Conservation (phyloP, 345 rosid species). For the Camelina sativa region DNA sequence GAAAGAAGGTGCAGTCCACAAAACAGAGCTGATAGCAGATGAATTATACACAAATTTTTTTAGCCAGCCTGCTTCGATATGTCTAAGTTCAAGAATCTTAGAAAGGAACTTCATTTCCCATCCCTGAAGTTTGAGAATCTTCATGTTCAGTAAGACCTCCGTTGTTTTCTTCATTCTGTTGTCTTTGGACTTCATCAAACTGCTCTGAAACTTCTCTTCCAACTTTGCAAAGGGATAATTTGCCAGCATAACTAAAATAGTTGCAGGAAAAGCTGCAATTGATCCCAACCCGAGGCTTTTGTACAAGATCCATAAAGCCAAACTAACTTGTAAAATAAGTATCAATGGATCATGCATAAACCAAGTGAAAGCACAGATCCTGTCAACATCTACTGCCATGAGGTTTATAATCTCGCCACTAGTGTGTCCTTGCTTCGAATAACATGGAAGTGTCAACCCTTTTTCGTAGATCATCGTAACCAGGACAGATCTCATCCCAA, state of each 20-base stretch:
- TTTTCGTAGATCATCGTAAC: constrained; percentile 58
- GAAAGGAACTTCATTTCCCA: constrained; percentile 75
- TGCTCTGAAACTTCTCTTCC: constrained; percentile 55
- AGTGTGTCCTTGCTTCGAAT: constrained; percentile 54
- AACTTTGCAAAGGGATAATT: constrained; percentile 59
- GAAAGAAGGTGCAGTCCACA: constrained; percentile 61
- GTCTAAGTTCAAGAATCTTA: constrained; percentile 48
- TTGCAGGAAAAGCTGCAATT: constrained; percentile 52
- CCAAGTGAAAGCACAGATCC: constrained; percentile 57
- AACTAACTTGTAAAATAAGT: constrained; percentile 53
- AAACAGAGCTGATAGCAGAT: constrained; percentile 42
- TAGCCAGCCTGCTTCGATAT: constrained; percentile 59
- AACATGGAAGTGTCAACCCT: constrained; percentile 57
- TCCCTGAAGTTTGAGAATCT: constrained; percentile 75
- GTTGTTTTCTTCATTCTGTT: constrained; percentile 63
- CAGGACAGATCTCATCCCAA: constrained; percentile 55
- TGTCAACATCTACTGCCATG: constrained; percentile 63
- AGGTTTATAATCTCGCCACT: constrained; percentile 73
- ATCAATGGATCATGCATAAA: constrained; percentile 66
- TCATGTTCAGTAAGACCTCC: constrained; percentile 72
- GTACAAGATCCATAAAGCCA: constrained; percentile 60
- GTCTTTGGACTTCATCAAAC: constrained; percentile 67
- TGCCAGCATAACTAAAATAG: constrained; percentile 52
- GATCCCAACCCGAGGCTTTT: constrained; percentile 61
- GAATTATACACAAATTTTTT: constrained; percentile 48